Evolutionary conservation across 2,329 filamentous ascomycete genomes (phyloP).

Genomic region (Pestalotiopsis sp.): DNA sequence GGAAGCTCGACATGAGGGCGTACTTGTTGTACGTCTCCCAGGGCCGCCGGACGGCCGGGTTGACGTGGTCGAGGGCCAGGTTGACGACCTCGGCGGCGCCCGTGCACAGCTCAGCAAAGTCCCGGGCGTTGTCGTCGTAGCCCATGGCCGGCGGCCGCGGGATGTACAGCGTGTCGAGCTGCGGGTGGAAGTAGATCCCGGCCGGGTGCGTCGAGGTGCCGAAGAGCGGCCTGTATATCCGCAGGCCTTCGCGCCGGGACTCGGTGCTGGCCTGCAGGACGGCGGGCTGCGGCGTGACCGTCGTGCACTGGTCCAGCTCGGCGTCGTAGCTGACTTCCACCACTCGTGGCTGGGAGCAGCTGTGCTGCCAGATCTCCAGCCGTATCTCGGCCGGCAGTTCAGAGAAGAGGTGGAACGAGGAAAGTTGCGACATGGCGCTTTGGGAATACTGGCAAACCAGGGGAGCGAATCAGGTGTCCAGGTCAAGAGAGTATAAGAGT

Average conservation of each 20-base stretch:
- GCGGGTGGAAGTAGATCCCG: constrained; percentile 31
- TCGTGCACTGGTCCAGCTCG: constrained; percentile 35
- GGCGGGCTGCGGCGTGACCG: constrained; percentile 38
- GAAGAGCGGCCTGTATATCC: constrained; percentile 38
- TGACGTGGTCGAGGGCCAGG: constrained; percentile 49
- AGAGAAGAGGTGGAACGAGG: constrained; percentile 35
- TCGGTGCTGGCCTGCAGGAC: constrained; percentile 44
- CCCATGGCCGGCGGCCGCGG: constrained; percentile 39
- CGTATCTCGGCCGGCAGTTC: constrained; percentile 40
- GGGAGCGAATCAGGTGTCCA: neutral
- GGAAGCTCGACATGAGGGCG: constrained; percentile 43
- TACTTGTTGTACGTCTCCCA: constrained; percentile 56
- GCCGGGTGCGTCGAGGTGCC: constrained; percentile 32
- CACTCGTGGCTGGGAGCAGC: constrained; percentile 37
- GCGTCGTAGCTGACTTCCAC: constrained; percentile 41
- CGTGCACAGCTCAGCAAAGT: constrained; percentile 39
- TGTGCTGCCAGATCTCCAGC: constrained; percentile 41
- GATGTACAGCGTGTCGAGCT: constrained; percentile 39
- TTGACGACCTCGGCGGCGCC: constrained; percentile 36
- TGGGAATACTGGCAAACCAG: neutral
- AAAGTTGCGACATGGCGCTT: neutral
- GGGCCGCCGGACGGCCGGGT: constrained; percentile 42
- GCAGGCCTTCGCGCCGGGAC: constrained; percentile 41
- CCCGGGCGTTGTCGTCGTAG: constrained; percentile 41
- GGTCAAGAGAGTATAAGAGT: neutral